Base-by-base conservation (phyloP, 176 grass and related monocot genomes). In the Hyparrhenia diplandra region DNA sequence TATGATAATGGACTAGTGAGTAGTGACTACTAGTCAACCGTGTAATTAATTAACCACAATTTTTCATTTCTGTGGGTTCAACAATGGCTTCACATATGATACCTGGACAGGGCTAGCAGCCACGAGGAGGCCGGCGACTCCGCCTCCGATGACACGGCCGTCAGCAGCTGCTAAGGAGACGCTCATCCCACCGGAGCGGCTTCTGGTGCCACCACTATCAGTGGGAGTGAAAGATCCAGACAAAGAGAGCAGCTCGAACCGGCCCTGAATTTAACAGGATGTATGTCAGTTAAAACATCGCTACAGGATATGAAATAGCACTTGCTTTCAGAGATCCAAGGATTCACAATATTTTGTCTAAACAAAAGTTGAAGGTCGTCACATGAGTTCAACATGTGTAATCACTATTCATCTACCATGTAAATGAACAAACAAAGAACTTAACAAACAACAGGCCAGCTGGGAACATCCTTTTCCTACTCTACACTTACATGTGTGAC, bases 191-290 rank as follows among this genome's bases (percentile, higher is more conserved):
- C 94, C 94, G 4, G 89, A 87, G 30, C 94, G 89, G 82, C 87
- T 94, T 89, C 91, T 92, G 27, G 85, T 83, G 16, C 87, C 87
- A 5, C 87, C 79, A 3, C 85, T 89, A n/a, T 97, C 94, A 1
- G 85, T 94, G 12, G 94, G 94, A 55, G 89, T 97, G 65, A 97
- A 97, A 27, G 92, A 94, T 77, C 94, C 94, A 21, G 92, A 97
- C 68, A 97, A 59, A 4, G 94, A 92, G 18, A 97, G 89, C 17
- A 94, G 82, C 80, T 94, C 94, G 77, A 97, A 97, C 2, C 87
- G 89, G 34, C 94, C 94, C 92, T 97, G 75, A 30, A 84, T 80
- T n/a, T 76, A 29, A 69, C 3, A 69, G 0, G 20, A 29, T 47
- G 34, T 18, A 12, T 52, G 40, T 23, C 23, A 60, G 18, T 6